phyloP scores from a whole-genome alignment of 1,139 yeast genomes.

The Kodamaea derodonti region DNA sequence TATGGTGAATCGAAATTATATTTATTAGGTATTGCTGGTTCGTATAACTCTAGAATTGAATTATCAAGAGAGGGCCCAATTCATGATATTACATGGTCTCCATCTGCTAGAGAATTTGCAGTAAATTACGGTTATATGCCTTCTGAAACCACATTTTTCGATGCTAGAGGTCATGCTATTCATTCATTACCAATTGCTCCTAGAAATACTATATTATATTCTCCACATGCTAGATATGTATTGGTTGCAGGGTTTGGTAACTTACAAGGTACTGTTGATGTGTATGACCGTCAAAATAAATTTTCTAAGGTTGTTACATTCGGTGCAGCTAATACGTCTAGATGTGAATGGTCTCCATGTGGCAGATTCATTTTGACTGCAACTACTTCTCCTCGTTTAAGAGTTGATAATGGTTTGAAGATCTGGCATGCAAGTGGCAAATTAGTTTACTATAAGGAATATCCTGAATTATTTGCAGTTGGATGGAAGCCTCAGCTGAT shows the following conservation, averaged over 20 bases:
- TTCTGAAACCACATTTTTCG: conserved; percentile 90
- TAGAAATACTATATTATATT: conserved; percentile 83
- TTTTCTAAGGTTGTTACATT: conserved; percentile 76
- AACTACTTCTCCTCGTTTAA: conserved; percentile 92
- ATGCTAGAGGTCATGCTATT: conserved; percentile 86
- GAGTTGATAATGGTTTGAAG: conserved; percentile 94
- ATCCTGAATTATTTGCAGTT: conserved; percentile 73
- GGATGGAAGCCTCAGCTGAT: conserved; percentile 84
- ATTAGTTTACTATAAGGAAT: conserved; percentile 73
- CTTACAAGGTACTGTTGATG: conserved; percentile 93
- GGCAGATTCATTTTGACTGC: conserved; percentile 92
- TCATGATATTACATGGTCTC: conserved; percentile 97
- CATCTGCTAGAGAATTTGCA: conserved; percentile 93
- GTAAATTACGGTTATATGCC: conserved; percentile 99
- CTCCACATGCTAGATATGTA: conserved; percentile 91
- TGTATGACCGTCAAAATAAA: conserved; percentile 88
- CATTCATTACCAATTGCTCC: conserved; percentile 84
- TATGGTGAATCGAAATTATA: conserved; percentile 96
- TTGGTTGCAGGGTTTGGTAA: conserved; percentile 97
- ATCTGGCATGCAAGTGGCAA: conserved; percentile 92
- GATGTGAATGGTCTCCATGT: conserved; percentile 98
- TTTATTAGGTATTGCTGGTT: conserved; percentile 86
- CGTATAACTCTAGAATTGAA: conserved; percentile 84
- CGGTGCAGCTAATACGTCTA: conserved; percentile 91
- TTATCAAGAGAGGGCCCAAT: conserved; percentile 94